Conservation (phyloP, 129 eudicot genomes). For the Escallonia rubra region DNA sequence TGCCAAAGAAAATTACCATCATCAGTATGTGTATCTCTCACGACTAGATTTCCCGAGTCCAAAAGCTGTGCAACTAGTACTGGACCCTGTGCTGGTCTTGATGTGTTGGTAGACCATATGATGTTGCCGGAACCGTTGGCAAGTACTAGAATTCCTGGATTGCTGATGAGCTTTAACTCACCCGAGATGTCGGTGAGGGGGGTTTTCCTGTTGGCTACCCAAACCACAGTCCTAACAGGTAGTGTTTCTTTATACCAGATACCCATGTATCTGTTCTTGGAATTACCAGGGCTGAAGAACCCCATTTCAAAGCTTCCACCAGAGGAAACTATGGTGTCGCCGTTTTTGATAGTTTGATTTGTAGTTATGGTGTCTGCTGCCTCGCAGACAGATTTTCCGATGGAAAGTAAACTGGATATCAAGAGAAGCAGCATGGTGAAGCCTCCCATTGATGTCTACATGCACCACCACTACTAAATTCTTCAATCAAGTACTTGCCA, state of each 20-base stretch:
- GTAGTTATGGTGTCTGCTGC: neutral
- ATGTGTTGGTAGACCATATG: constrained; percentile 14
- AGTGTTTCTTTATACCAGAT: constrained; percentile 10
- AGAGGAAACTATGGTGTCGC: constrained; percentile 10
- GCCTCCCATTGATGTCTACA: constrained; percentile 5
- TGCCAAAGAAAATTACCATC: constrained; percentile 33
- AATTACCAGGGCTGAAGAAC: constrained; percentile 5
- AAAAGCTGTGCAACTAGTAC: constrained; percentile 22
- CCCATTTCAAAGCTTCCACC: constrained; percentile 8
- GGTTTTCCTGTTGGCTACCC: constrained; percentile 12
- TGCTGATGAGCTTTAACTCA: neutral
- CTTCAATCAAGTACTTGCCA: no score
- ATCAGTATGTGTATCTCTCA: constrained; percentile 6
- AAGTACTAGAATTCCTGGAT: neutral
- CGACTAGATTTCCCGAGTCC: constrained; percentile 36
- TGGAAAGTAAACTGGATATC: neutral
- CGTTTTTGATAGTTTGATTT: constrained; percentile 5
- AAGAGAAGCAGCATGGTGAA: neutral
- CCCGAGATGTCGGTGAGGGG: constrained; percentile 9
- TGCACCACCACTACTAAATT: no score
- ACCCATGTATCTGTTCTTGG: constrained; percentile 1
- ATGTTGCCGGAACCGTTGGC: neutral
- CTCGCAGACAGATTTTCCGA: neutral
- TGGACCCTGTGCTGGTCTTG: neutral
- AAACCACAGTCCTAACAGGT: constrained; percentile 4